Evolutionary conservation across 2,329 filamentous ascomycete species (phyloP).

Genomic region (Aschersonia sp.): DNA sequence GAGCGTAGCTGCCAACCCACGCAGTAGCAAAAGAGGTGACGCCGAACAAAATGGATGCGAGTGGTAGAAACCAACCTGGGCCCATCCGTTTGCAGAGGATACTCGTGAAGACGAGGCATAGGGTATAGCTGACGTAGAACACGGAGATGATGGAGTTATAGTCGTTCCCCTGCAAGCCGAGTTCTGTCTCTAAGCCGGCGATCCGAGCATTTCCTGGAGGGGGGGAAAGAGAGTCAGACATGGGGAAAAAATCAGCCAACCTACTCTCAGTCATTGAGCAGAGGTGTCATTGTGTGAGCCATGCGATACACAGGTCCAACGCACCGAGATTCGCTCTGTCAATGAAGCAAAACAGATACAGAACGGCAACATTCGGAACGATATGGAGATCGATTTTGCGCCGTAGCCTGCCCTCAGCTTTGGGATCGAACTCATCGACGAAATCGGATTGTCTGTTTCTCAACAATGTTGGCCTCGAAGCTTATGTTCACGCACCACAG

Average conservation of each 20-base stretch:
- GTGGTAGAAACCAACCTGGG: conserved; percentile 57
- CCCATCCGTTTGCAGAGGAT: conserved; percentile 57
- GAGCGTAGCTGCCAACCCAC: conserved; percentile 41
- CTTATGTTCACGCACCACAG: neutral
- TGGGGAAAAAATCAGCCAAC: neutral
- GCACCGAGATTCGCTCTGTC: conserved; percentile 60
- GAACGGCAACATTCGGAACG: conserved; percentile 48
- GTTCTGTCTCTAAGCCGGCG: conserved; percentile 48
- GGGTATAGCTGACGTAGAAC: conserved; percentile 61
- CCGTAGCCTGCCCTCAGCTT: conserved; percentile 41
- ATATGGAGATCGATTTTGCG: conserved; percentile 52
- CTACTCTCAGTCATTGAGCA: neutral
- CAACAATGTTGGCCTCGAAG: neutral
- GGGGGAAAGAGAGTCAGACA: neutral
- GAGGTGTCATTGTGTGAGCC: neutral
- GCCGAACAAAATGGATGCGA: conserved; percentile 47
- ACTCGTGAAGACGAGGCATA: conserved; percentile 58
- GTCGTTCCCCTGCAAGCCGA: conserved; percentile 45
- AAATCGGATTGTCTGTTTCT: neutral
- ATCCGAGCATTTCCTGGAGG: conserved; percentile 49
- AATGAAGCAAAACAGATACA: conserved; percentile 64
- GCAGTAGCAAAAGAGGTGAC: conserved; percentile 49
- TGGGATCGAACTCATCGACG: conserved; percentile 38
- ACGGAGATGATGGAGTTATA: conserved; percentile 55
- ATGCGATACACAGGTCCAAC: conserved; percentile 4